Base-by-base conservation (phyloP, 2,329 filamentous ascomycete species). In the Fonsecaea multimorphosa region DNA sequence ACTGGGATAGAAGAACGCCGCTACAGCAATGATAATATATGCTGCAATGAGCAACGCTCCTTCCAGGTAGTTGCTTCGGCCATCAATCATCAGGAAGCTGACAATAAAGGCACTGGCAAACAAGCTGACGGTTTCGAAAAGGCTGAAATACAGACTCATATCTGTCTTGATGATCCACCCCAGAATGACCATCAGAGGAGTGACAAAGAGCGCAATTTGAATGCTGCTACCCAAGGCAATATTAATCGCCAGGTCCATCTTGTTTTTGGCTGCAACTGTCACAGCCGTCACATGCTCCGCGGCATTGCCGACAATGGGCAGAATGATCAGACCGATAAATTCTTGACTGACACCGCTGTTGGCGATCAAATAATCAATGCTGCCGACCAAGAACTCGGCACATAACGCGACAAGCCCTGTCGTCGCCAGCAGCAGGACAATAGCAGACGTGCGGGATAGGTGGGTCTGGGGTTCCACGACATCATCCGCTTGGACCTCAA, bases 101-200 rank as follows among this genome's bases (percentile, higher is more conserved):
- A 94, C 91, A 68, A 96, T 92, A 70, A 96, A 88, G 7, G 92
- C 89, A 58, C 88, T 91, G 58, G 94, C 87, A 77, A 96, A 96
- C 73, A 96, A 85, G 63, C 90, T 91, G 24, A 95, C 90, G 0
- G 92, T 96, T 84, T 96, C 92, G 78, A 96, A 96, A 56, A 92
- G 84, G 66, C 92, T 92, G 77, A 96, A 96, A 80, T 94, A 93
- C 36, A 96, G 83, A 31, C 89, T 86, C 88, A 91, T 91, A n/a
- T 88, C 82, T 66, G 85, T 85, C 67, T 83, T 78, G 76, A 91
- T 84, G 66, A 84, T 84, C 89, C 89, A 91, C n/a, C 88, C 89
- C 22, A 91, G 80, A 27, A 91, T 86, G 34, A 91, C 89, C 34
- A 91, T 84, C 19, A 91, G 79, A 0, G 89, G 89, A 3, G 89